A percentile compares a stretch with the other conserved stretches of the same genome.
phyloP scores from a whole-genome alignment of 768 basidiomycete species.

The Tulasnella sp. region DNA sequence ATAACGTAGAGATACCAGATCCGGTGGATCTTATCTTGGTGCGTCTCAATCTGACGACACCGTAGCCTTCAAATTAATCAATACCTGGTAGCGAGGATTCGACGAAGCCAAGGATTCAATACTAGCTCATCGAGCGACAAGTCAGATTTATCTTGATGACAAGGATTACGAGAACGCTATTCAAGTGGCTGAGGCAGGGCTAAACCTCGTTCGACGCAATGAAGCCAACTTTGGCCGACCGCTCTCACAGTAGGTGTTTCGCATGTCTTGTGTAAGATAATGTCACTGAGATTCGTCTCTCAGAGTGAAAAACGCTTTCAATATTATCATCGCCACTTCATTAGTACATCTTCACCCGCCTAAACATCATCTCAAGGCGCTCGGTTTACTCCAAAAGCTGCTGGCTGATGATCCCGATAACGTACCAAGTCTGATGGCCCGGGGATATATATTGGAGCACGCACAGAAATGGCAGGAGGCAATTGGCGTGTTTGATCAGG shows the following conservation, averaged over 20 bases:
- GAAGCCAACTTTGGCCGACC: slow-evolving; percentile 47
- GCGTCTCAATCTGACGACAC: slow-evolving; percentile 19
- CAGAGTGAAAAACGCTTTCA: slow-evolving; percentile 56
- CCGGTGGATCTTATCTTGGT: slow-evolving; percentile 52
- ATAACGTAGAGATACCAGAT: slow-evolving; percentile 41
- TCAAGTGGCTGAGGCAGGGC: slow-evolving; percentile 55
- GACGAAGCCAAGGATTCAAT: slow-evolving; percentile 41
- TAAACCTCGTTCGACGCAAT: slow-evolving; percentile 40
- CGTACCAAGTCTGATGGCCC: slow-evolving; percentile 52
- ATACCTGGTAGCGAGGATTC: no score
- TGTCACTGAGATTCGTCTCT: slow-evolving; percentile 1
- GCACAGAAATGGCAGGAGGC: slow-evolving; percentile 58
- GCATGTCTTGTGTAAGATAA: background rate
- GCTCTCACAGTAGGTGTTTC: slow-evolving; percentile 34
- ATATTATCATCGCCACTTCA: slow-evolving; percentile 56
- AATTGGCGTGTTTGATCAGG: slow-evolving; percentile 43
- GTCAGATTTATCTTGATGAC: slow-evolving; percentile 52
- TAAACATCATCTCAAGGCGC: slow-evolving; percentile 73
- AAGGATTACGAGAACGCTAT: slow-evolving; percentile 63
- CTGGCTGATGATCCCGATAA: slow-evolving; percentile 51
- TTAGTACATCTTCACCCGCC: slow-evolving; percentile 80
- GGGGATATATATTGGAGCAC: slow-evolving; percentile 58
- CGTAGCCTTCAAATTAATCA: background rate
- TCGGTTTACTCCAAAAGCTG: slow-evolving; percentile 58
- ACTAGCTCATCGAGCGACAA: slow-evolving; percentile 51